Evolutionary conservation across 129 eudicot species (phyloP).

Genomic region (Arctium lappa): DNA sequence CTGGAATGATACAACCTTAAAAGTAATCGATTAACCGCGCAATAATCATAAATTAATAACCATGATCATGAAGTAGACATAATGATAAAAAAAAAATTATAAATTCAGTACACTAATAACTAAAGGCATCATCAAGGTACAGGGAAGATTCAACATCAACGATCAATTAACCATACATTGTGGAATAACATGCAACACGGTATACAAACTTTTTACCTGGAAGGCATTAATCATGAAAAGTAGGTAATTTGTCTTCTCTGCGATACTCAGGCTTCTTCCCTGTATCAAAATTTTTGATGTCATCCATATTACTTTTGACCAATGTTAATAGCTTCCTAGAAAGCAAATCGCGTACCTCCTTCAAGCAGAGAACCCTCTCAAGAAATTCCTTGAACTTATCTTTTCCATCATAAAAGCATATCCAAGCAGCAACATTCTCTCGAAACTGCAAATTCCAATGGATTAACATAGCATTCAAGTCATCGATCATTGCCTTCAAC

Average conservation of each 20-base stretch:
- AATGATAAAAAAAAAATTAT: background rate
- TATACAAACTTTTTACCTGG: constrained; percentile 51
- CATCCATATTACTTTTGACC: background rate
- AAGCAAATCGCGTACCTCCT: constrained; percentile 52
- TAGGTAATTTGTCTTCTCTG: constrained; percentile 94
- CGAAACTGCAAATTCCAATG: constrained; percentile 66
- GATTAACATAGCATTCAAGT: background rate
- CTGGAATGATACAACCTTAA: background rate
- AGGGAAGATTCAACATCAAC: background rate
- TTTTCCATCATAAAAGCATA: constrained; percentile 78
- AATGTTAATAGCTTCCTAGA: background rate
- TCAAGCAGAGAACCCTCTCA: constrained; percentile 80
- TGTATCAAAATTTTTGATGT: constrained; percentile 7
- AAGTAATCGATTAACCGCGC: background rate
- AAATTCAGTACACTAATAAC: background rate
- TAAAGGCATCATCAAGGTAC: background rate
- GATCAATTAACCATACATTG: constrained; percentile 4
- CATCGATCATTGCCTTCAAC: background rate
- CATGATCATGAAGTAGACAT: constrained; percentile 9
- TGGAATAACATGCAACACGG: constrained; percentile 1
- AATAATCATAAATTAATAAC: background rate
- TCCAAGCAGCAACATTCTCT: constrained; percentile 98
- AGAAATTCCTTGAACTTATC: constrained; percentile 82
- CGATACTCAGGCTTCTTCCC: constrained; percentile 82
- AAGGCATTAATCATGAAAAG: constrained; percentile 97